Conservation (phyloP, 1,139 yeast genomes). For the Sugiyamaella neomexicana region DNA sequence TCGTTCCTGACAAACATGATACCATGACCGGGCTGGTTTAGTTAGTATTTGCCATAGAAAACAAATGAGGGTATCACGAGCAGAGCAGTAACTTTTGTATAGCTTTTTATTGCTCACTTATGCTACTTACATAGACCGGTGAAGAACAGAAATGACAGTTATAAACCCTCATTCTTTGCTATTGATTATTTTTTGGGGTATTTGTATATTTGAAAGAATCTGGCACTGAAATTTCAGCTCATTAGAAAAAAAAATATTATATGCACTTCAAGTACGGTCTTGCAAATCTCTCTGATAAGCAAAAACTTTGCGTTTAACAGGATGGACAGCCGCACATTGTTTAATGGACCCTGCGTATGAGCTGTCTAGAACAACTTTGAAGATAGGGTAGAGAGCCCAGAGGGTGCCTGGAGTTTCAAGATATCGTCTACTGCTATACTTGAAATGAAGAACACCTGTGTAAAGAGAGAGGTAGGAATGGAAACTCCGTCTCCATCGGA, state of each 20-base stretch:
- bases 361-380: too few relatives aligned
- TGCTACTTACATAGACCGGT: constrained; percentile 47
- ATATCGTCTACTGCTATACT: too few relatives aligned
- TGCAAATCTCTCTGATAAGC: constrained; percentile 2
- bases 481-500: too few relatives aligned
- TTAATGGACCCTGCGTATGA: background rate
- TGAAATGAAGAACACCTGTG: too few relatives aligned
- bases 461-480: too few relatives aligned
- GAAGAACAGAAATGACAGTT: constrained; percentile 97
- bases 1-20: constrained; percentile 97
- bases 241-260: constrained; percentile 1
- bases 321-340: background rate
- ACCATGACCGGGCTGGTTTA: constrained; percentile 78
- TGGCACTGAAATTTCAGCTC: constrained; percentile 2
- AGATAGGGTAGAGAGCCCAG: too few relatives aligned
- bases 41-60: constrained; percentile 13
- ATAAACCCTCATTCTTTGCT: constrained; percentile 72
- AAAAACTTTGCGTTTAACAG: constrained; percentile 8
- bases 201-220: background rate
- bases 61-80: too few relatives aligned
- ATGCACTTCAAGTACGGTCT: background rate
- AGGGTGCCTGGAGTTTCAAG: too few relatives aligned
- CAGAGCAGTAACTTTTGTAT: background rate
- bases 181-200: background rate
- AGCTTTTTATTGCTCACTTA: background rate